A percentile compares a stretch with the other conserved stretches of the same genome.
Conservation (phyloP, 2,329 filamentous ascomycete species). For the Hymenoscyphus infarciens region DNA sequence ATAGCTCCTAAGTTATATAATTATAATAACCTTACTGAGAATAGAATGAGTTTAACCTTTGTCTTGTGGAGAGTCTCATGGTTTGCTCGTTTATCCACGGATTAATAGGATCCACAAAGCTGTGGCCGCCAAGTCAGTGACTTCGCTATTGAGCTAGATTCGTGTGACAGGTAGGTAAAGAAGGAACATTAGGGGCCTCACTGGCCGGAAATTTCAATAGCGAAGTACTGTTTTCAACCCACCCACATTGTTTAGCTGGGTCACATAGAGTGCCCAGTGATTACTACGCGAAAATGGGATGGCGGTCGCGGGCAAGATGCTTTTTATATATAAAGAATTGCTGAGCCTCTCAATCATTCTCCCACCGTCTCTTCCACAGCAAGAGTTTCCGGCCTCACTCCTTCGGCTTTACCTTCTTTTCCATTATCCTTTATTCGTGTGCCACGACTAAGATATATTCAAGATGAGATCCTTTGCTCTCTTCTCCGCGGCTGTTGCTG, state of each 20-base stretch:
- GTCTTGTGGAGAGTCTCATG: too few relatives aligned
- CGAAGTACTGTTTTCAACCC: not conserved
- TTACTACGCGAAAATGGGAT: not conserved
- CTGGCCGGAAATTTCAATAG: too few relatives aligned
- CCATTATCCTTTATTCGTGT: not conserved
- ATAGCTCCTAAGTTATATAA: too few relatives aligned
- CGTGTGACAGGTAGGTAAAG: not conserved
- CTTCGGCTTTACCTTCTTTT: not conserved
- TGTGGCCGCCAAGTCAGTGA: not conserved
- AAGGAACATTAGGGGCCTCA: not conserved
- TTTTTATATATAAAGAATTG: conserved; percentile 4
- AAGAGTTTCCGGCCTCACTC: conserved; percentile 3
- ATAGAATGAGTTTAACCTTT: too few relatives aligned
- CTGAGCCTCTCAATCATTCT: not conserved
- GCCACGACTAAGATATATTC: not conserved
- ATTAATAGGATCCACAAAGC: not conserved
- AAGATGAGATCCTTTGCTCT: conserved; percentile 7
- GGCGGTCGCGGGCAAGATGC: not conserved
- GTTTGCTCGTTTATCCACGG: not conserved
- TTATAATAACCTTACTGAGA: too few relatives aligned
- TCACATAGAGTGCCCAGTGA: conserved; percentile 1
- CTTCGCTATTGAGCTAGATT: not conserved
- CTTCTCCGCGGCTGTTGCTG: conserved; percentile 11
- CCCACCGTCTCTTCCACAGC: not conserved
- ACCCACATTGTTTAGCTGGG: not conserved